Conservation (phyloP, 495 filamentous ascomycete species). For the Penicillium maclennaniae region DNA sequence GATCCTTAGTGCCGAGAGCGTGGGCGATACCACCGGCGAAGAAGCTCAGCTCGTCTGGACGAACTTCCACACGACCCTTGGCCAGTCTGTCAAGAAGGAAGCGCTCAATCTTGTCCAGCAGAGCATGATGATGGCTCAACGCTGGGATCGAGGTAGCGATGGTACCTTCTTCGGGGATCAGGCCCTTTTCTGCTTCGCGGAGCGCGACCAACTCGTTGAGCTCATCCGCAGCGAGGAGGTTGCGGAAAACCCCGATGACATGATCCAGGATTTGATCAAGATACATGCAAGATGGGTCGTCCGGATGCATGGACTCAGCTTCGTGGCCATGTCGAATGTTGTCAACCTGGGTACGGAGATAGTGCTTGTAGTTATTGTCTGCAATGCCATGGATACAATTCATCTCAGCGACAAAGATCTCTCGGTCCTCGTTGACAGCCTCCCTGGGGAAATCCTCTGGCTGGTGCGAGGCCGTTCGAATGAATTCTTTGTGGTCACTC, state of each 20-base stretch:
- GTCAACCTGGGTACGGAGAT: conserved; percentile 34
- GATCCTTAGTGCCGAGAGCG: conserved; percentile 34
- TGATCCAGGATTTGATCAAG: conserved; percentile 38
- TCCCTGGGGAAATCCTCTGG: conserved; percentile 40
- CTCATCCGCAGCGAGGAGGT: conserved; percentile 38
- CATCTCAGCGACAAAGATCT: conserved; percentile 43
- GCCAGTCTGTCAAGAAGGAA: conserved; percentile 35
- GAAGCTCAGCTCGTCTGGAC: conserved; percentile 41
- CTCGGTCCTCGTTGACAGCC: conserved; percentile 38
- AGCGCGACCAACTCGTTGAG: conserved; percentile 32
- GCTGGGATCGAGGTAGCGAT: background rate
- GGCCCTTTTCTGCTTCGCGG: conserved; percentile 18
- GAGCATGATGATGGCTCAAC: conserved; percentile 6
- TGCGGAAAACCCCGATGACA: conserved; percentile 42
- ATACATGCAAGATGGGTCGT: conserved; percentile 33
- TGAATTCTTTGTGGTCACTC: conserved; percentile 10
- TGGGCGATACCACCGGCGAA: conserved; percentile 41
- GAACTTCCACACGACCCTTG: conserved; percentile 29
- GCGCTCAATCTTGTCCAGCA: conserved; percentile 35
- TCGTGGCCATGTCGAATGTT: conserved; percentile 35
- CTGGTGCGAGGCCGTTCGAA: conserved; percentile 18
- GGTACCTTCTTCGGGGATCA: background rate
- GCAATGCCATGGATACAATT: conserved; percentile 42
- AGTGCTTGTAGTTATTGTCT: conserved; percentile 30
- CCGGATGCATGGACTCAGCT: conserved; percentile 35